These are phyloP conservation scores for Pseudonitzschia multiseries DNA, from an alignment of 108 stramenopile genomes.

Conservation along the genomic window DNA sequence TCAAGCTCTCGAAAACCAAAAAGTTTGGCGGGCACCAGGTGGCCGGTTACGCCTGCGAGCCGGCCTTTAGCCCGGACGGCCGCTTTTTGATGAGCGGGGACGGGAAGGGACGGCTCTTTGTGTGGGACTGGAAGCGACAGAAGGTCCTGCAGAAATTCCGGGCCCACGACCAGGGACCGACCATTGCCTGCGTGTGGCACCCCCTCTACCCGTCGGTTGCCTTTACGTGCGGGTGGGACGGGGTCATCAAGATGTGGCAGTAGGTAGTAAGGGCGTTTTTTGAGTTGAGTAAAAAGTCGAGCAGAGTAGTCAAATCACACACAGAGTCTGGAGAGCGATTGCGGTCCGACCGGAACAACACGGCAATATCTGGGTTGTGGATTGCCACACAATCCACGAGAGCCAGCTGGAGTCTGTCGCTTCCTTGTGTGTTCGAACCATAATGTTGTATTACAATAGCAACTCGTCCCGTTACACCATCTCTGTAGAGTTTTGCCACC, in stretches of 20 bases:
- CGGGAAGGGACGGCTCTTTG: slow-evolving; percentile 90
- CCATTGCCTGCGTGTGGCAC: slow-evolving; percentile 95
- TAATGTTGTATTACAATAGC: no score
- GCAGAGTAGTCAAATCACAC: no score
- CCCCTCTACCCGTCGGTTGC: slow-evolving; percentile 91
- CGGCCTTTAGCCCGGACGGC: slow-evolving; percentile 92
- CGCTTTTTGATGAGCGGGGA: slow-evolving; percentile 94
- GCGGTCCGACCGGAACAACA: no score
- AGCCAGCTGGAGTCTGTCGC: no score
- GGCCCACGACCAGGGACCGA: slow-evolving; percentile 93
- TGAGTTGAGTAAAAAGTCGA: no score
- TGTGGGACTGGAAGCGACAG: slow-evolving; percentile 96
- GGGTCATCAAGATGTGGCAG: slow-evolving; percentile 98
- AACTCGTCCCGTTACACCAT: no score
- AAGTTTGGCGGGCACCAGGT: slow-evolving; percentile 94
- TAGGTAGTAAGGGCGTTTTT: no score
- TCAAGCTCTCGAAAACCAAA: slow-evolving; percentile 89
- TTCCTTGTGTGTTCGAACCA: no score
- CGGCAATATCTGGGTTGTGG: no score
- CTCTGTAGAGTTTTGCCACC: no score
- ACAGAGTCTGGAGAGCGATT: no score
- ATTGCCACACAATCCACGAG: no score
- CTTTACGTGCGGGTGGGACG: slow-evolving; percentile 99
- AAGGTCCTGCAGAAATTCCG: slow-evolving; percentile 79
- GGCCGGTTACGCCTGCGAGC: slow-evolving; percentile 95